phyloP scores from a whole-genome alignment of 192 early-diverging fungal species.

The Gorgonomyces haynaldii region DNA sequence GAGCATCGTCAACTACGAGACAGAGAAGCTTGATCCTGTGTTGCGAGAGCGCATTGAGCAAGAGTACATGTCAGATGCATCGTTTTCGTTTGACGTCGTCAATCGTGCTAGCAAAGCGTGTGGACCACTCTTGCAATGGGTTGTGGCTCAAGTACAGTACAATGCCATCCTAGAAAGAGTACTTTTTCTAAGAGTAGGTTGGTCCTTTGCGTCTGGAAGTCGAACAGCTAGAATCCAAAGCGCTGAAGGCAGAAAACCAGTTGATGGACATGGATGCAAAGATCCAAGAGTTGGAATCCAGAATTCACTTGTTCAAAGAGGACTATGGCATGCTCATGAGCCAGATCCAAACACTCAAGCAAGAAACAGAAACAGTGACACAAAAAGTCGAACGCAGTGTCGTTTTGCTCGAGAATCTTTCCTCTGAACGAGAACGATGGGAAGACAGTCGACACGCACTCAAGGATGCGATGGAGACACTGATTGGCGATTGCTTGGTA shows the following conservation, averaged over 20 bases:
- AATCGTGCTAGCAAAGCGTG: constrained; percentile 96
- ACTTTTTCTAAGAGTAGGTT: too few relatives aligned
- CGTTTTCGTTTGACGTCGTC: constrained; percentile 90
- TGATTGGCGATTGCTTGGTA: constrained; percentile 92
- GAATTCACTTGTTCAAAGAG: constrained; percentile 86
- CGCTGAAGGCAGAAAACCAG: constrained; percentile 56
- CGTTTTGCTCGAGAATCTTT: constrained; percentile 73
- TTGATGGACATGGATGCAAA: constrained; percentile 64
- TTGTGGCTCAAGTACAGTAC: constrained; percentile 88
- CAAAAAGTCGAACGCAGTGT: constrained; percentile 85
- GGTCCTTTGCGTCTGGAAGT: constrained; percentile 95
- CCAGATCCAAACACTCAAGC: constrained; percentile 79
- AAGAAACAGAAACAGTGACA: constrained; percentile 88
- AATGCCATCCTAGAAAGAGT: constrained; percentile 83
- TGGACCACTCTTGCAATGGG: constrained; percentile 97
- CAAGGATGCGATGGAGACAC: constrained; percentile 91
- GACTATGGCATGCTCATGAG: constrained; percentile 96
- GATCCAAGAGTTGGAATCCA: constrained; percentile 73
- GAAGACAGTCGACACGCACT: constrained; percentile 78
- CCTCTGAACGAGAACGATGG: constrained; percentile 91
- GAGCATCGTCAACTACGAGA: constrained; percentile 93
- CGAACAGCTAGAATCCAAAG: constrained; percentile 61
- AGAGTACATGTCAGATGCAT: constrained; percentile 70
- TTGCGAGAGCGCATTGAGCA: constrained; percentile 72
- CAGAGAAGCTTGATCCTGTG: constrained; percentile 66